Evolutionary conservation across 768 basidiomycete genomes (phyloP).

Genomic region (Tricholoma furcatifolium): DNA sequence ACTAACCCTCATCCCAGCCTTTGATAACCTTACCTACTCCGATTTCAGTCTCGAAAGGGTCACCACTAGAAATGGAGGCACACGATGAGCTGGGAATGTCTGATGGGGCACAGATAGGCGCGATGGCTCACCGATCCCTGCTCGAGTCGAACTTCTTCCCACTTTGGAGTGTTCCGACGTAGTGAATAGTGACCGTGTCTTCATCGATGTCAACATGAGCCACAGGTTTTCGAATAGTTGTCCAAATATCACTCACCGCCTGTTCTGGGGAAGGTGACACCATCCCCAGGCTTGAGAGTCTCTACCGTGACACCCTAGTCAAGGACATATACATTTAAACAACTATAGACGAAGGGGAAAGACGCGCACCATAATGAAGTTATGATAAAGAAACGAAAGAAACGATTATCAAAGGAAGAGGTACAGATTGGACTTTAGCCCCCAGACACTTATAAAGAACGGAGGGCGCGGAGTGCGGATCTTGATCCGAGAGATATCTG

Average conservation of each 20-base stretch:
- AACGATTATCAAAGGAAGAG: constrained; percentile 36
- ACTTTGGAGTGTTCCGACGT: constrained; percentile 67
- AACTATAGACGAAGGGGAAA: constrained; percentile 17
- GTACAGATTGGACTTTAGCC: constrained; percentile 23
- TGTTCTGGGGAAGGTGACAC: constrained; percentile 57
- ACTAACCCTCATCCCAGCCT: constrained; percentile 87
- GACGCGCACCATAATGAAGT: constrained; percentile 31
- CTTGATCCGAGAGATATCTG: constrained; percentile 63
- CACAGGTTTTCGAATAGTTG: neutral
- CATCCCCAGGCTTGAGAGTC: constrained; percentile 58
- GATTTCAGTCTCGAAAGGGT: constrained; percentile 68
- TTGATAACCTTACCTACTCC: constrained; percentile 83
- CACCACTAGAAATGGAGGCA: constrained; percentile 35
- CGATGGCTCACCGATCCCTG: constrained; percentile 59
- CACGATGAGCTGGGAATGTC: constrained; percentile 5
- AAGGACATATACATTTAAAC: constrained; percentile 12
- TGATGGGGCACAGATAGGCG: neutral
- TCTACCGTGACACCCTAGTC: constrained; percentile 71
- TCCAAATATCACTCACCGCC: constrained; percentile 54
- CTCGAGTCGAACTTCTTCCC: constrained; percentile 76
- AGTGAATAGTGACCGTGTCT: constrained; percentile 79
- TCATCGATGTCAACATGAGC: constrained; percentile 22
- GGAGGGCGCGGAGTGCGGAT: constrained; percentile 64
- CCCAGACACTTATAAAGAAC: constrained; percentile 43
- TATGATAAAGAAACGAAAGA: constrained; percentile 19